A percentile compares a stretch with the other conserved stretches of the same genome.
Evolutionary conservation across 176 grass and related monocot species (phyloP).

Genomic region (Secale cereale): DNA sequence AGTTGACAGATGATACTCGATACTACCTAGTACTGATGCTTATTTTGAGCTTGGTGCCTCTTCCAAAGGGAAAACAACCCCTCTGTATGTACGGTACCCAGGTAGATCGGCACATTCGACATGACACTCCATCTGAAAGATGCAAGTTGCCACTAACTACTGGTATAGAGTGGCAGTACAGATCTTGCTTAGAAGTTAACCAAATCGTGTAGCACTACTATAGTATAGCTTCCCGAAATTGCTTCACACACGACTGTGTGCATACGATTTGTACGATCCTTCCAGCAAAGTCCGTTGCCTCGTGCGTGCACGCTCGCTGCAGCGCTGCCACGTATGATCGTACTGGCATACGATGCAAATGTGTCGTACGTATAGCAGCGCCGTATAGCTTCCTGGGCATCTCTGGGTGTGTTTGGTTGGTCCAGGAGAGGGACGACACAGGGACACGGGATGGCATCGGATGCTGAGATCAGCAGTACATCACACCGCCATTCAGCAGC

Average conservation of each 20-base stretch:
- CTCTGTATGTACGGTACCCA: too few species aligned
- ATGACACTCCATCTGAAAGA: neutral
- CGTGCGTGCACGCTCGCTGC: too few species aligned
- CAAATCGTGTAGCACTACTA: neutral
- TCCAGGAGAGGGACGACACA: neutral
- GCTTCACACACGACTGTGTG: too few species aligned
- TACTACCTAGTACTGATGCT: constrained; percentile 32
- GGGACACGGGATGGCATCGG: constrained; percentile 28
- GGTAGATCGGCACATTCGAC: neutral
- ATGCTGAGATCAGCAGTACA: constrained; percentile 24
- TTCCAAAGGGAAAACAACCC: neutral
- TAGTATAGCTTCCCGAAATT: too few species aligned
- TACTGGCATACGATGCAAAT: too few species aligned
- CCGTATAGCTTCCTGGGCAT: neutral
- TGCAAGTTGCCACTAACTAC: neutral
- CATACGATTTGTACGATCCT: too few species aligned
- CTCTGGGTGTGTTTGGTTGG: neutral
- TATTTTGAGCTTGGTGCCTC: neutral
- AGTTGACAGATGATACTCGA: constrained; percentile 19
- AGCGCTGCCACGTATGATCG: too few species aligned
- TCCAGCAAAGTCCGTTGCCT: too few species aligned
- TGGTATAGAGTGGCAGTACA: neutral
- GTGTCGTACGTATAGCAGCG: too few species aligned
- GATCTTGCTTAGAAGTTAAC: constrained; percentile 32
- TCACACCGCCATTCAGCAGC: constrained; percentile 10